Evolutionary conservation across 352 stramenopile genomes (phyloP).

Genomic region (Phytophthora ramorum): DNA sequence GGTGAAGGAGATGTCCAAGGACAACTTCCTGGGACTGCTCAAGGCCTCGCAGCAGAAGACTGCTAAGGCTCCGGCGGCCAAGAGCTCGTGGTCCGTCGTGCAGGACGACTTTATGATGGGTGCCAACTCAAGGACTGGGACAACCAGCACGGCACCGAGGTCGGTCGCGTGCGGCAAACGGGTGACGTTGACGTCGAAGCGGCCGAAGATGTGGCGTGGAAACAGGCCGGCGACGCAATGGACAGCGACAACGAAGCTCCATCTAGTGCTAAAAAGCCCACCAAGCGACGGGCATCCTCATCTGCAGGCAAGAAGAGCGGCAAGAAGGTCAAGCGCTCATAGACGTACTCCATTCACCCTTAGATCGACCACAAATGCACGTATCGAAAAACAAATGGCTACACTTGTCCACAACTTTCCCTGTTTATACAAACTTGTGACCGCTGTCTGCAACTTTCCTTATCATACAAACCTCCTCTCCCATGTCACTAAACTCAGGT

Average conservation of each 20-base stretch:
- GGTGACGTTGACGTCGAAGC: constrained; percentile 72
- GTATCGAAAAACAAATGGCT: constrained; percentile 16
- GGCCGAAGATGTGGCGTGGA: constrained; percentile 73
- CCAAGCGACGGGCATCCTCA: constrained; percentile 39
- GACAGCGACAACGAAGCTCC: constrained; percentile 57
- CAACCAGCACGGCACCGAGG: constrained; percentile 57
- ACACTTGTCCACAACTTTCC: not conserved
- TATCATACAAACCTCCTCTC: not conserved
- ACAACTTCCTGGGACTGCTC: constrained; percentile 82
- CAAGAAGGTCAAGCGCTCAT: constrained; percentile 51
- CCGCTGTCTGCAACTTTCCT: constrained; percentile 4
- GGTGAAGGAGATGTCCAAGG: constrained; percentile 88
- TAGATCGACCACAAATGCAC: constrained; percentile 7
- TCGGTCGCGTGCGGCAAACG: constrained; percentile 46
- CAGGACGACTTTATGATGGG: constrained; percentile 90
- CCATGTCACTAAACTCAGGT: constrained; percentile 21
- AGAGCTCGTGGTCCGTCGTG: constrained; percentile 83
- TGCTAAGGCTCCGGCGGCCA: constrained; percentile 25
- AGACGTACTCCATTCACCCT: constrained; percentile 7
- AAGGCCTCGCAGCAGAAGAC: constrained; percentile 64
- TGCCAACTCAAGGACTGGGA: constrained; percentile 90
- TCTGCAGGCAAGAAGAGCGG: constrained; percentile 31
- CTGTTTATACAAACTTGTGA: constrained; percentile 7
- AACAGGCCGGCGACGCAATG: constrained; percentile 49
- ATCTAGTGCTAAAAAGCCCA: constrained; percentile 24